Evolutionary conservation across 2,329 filamentous ascomycete species (phyloP), one percentile per base, ranked within the genome.

Genomic region (Coleophoma crateriformis): DNA sequence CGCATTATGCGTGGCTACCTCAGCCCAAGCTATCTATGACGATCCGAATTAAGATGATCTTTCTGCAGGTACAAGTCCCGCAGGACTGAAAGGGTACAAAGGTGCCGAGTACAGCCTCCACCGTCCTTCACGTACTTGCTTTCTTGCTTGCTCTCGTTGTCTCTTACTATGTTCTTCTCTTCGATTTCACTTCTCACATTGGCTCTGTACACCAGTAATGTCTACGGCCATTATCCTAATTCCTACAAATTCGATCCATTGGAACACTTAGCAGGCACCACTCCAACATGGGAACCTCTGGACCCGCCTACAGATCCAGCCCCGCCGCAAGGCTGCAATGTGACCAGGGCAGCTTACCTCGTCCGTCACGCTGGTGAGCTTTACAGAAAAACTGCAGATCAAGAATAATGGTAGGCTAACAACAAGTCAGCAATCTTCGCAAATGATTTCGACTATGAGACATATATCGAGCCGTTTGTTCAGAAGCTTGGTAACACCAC

Each of bases 401-500:
- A 27, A 7, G 8, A 27, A 27, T 27, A 4, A 27, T 4, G 6
- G 27, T 7, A 10, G 27, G 27, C 27, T 27, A 10, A 27, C 27
- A 27, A 27, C 27, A 10, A 27, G 27, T 27, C 8, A 27, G 73
- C 74, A 34, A 77, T 77, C 53, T 75, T 73, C 52, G 71, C 72
- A 35, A 77, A 77, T 50, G 72, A 75, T 50, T 76, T 75, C 57
- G 74, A 77, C 53, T 77, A 71, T 54, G 74, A 77, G 56, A 62
- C 66, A 33, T 77, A 75, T 59, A 71, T 77, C 27, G 70, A 74
- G 56, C 73, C 74, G 0, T 77, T 77, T 56, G 68, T 71, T 4
- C 59, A 72, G 52, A 79, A 79, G 64, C 63, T 79, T 38, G 60
- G 64, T 40, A 78, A 79, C 57, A 72, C 68, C 13, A 71, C 67